A percentile compares a stretch with the other conserved stretches of the same genome.
phyloP scores from a whole-genome alignment of 2,329 filamentous ascomycete species.

The Xylariaceae sp. region DNA sequence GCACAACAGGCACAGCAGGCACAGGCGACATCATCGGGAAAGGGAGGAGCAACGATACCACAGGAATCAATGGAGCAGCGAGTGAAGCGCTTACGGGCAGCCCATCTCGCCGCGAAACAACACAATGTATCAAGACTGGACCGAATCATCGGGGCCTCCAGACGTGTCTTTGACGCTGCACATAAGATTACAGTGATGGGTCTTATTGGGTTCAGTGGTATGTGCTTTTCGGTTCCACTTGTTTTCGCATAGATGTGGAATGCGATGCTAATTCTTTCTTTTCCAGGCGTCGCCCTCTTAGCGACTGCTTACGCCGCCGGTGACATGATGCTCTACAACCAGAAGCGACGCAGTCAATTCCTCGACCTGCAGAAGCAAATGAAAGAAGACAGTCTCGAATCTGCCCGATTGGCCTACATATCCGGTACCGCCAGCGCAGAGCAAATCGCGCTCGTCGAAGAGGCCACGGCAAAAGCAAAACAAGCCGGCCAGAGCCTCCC shows the following conservation, averaged over 20 bases:
- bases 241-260: no score
- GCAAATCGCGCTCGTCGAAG: slow-evolving; percentile 52
- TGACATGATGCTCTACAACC: slow-evolving; percentile 58
- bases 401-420: slow-evolving; percentile 56
- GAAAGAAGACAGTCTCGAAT: slow-evolving; percentile 49
- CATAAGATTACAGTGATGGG: slow-evolving; percentile 51
- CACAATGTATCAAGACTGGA: slow-evolving; percentile 51
- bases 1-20: slow-evolving; percentile 4
- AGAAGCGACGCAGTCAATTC: slow-evolving; percentile 54
- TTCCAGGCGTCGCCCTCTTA: slow-evolving; percentile 47
- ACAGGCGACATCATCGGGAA: slow-evolving; percentile 20
- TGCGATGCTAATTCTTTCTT: background rate
- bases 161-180: slow-evolving; percentile 49
- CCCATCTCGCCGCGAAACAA: slow-evolving; percentile 60
- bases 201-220: slow-evolving; percentile 54
- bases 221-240: slow-evolving; percentile 16
- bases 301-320: slow-evolving; percentile 54
- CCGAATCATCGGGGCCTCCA: slow-evolving; percentile 41
- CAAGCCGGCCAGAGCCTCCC: slow-evolving; percentile 43
- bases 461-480: slow-evolving; percentile 46
- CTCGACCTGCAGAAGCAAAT: slow-evolving; percentile 49
- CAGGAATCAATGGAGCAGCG: slow-evolving; percentile 63
- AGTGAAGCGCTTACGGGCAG: slow-evolving; percentile 61
- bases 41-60: slow-evolving; percentile 28
- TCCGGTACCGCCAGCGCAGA: slow-evolving; percentile 51